Percentiles rank a stretch among this genome's conserved stretches.
phyloP scores from a whole-genome alignment of 129 eudicot genomes.

The Oenanthe sinensis region DNA sequence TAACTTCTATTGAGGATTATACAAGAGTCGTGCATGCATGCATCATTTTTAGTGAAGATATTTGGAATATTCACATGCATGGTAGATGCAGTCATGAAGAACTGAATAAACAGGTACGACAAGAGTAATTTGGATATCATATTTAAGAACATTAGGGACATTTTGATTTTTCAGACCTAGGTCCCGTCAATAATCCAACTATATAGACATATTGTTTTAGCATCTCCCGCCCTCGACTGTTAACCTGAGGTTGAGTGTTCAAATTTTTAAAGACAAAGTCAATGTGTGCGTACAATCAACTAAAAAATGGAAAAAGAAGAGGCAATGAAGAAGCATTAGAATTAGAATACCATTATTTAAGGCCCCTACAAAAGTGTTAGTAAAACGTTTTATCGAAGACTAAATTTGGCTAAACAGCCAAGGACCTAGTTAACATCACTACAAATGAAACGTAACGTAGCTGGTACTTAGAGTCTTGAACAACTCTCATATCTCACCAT shows the following conservation, averaged over 20 bases:
- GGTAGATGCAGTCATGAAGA: background rate
- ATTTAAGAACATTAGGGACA: background rate
- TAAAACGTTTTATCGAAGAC: background rate
- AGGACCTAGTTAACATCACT: constrained; percentile 4
- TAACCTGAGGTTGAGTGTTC: background rate
- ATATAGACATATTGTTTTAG: background rate
- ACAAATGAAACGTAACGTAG: constrained; percentile 5
- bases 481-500: background rate
- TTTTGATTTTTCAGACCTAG: background rate
- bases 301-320: background rate
- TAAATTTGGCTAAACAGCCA: background rate
- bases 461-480: background rate
- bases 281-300: background rate
- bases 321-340: background rate
- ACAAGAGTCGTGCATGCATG: too few species aligned
- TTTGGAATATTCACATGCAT: background rate
- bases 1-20: too few species aligned
- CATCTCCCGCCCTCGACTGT: background rate
- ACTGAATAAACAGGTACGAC: background rate
- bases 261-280: background rate
- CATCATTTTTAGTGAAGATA: background rate
- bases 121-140: background rate
- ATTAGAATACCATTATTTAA: background rate
- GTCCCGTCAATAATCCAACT: background rate
- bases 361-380: background rate